Percentiles rank a stretch among this genome's conserved stretches.
These are phyloP conservation scores for Pelargonium fulgidum DNA, from an alignment of 441 rosid genomes.

Conservation along the genomic window DNA sequence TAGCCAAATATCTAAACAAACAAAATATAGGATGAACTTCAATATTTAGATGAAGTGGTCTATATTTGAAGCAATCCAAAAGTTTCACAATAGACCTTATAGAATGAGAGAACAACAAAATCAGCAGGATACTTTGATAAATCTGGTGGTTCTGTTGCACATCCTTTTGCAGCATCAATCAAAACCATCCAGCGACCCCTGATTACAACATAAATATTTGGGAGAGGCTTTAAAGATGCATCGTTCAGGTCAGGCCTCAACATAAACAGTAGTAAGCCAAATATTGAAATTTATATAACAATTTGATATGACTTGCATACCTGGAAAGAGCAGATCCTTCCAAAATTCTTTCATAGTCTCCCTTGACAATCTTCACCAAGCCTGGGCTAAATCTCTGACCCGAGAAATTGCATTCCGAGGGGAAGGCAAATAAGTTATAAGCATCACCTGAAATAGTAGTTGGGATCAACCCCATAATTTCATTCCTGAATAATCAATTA, in stretches of 20 bases:
- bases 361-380: conserved; percentile 63
- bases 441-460: conserved; percentile 51
- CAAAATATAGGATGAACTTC: conserved; percentile 23
- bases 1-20: conserved; percentile 80
- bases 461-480: neutral
- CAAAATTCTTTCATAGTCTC: conserved; percentile 42
- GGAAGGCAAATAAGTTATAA: conserved; percentile 78
- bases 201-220: conserved; percentile 14
- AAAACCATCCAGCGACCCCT: conserved; percentile 85
- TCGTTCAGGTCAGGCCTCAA: neutral
- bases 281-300: conserved; percentile 17
- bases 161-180: conserved; percentile 98
- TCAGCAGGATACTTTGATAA: conserved; percentile 75
- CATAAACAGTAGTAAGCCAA: conserved; percentile 5
- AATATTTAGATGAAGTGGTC: conserved; percentile 17
- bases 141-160: conserved; percentile 71
- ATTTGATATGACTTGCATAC: conserved; percentile 34
- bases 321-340: conserved; percentile 46
- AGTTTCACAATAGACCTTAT: conserved; percentile 48
- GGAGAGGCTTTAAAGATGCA: no score
- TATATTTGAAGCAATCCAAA: conserved; percentile 4
- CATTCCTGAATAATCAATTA: neutral
- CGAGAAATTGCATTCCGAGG: conserved; percentile 97
- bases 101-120: conserved; percentile 84
- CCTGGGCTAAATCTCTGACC: conserved; percentile 73